Evolutionary conservation across 2,329 filamentous ascomycete genomes (phyloP).

Genomic region (Cercospora zeae-maydis): DNA sequence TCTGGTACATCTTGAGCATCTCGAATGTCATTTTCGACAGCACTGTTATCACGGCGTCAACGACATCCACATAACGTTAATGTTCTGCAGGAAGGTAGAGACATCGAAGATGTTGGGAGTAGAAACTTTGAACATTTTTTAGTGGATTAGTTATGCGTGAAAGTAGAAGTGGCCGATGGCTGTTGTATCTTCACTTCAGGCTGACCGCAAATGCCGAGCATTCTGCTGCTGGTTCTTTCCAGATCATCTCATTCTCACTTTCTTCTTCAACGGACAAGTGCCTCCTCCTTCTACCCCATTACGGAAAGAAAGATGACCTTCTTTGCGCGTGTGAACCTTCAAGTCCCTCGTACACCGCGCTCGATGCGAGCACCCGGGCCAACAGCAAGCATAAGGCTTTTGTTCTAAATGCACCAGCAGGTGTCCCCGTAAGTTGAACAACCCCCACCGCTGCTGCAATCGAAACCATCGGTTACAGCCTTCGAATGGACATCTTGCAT

Average conservation of each 20-base stretch:
- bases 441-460: neutral
- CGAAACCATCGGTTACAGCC: neutral
- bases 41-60: constrained; percentile 3
- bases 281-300: neutral
- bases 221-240: too few species aligned
- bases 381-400: neutral
- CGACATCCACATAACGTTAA: neutral
- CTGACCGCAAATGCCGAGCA: too few species aligned
- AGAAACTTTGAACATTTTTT: too few species aligned
- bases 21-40: neutral
- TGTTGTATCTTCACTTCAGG: too few species aligned
- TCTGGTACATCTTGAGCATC: constrained; percentile 2
- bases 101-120: too few species aligned
- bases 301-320: neutral
- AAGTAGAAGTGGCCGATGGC: too few species aligned
- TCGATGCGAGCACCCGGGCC: neutral
- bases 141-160: too few species aligned
- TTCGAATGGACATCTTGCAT: neutral
- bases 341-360: neutral
- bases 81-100: neutral
- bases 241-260: too few species aligned
- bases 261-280: neutral
- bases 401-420: neutral
- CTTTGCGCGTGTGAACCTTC: neutral
- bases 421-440: neutral